A percentile compares a stretch with the other conserved stretches of the same genome.
phyloP scores from a whole-genome alignment of 2,329 filamentous ascomycete genomes.

The Cladosporium sphaerospermum region DNA sequence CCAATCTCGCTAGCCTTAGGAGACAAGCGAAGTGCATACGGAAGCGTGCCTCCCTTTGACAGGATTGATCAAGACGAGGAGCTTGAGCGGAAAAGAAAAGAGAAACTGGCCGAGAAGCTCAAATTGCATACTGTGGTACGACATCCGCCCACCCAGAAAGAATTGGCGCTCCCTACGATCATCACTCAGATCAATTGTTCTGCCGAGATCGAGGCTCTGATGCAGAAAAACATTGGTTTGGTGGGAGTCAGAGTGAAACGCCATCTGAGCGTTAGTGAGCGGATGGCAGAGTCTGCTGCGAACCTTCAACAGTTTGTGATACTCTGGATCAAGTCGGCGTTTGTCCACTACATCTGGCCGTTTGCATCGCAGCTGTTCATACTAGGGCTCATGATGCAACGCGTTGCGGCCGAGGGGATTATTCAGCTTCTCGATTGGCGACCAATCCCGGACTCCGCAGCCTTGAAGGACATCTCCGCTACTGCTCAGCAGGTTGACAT shows the following conservation, averaged over 20 bases:
- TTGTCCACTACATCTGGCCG: slow-evolving; percentile 72
- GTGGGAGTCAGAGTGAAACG: slow-evolving; percentile 76
- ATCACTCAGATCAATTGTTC: slow-evolving; percentile 95
- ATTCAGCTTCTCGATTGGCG: slow-evolving; percentile 80
- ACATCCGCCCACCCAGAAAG: slow-evolving; percentile 71
- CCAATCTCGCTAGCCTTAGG: slow-evolving; percentile 83
- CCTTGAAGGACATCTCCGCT: slow-evolving; percentile 90
- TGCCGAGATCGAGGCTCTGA: slow-evolving; percentile 74
- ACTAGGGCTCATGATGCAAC: slow-evolving; percentile 70
- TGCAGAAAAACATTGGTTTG: slow-evolving; percentile 85
- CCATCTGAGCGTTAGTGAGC: slow-evolving; percentile 85
- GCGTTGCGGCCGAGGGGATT: slow-evolving; percentile 72
- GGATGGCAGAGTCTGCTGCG: slow-evolving; percentile 86
- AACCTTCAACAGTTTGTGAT: slow-evolving; percentile 73
- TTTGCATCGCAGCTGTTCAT: slow-evolving; percentile 66
- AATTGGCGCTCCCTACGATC: slow-evolving; percentile 71
- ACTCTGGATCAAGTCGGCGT: slow-evolving; percentile 61
- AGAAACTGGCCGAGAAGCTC: slow-evolving; percentile 73
- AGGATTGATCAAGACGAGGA: slow-evolving; percentile 69
- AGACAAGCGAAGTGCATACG: slow-evolving; percentile 53
- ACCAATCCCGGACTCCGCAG: slow-evolving; percentile 67
- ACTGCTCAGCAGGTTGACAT: slow-evolving; percentile 98
- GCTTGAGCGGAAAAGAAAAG: slow-evolving; percentile 55
- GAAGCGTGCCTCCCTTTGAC: slow-evolving; percentile 37
- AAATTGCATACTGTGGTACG: slow-evolving; percentile 79